phyloP scores from a whole-genome alignment of 805 yeast genomes.

The Starmerella stellata region DNA sequence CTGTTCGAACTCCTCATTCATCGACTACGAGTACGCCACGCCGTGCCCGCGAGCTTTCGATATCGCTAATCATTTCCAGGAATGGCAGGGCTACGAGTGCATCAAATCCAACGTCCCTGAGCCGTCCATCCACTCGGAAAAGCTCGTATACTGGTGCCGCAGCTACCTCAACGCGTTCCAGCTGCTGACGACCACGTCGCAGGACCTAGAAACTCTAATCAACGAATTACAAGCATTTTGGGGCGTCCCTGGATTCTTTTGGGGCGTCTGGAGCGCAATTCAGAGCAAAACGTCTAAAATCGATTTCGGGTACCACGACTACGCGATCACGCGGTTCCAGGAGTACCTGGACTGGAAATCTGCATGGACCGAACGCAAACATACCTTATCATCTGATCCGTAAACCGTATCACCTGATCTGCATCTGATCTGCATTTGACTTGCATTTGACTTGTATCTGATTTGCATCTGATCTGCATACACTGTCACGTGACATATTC shows the following conservation, averaged over 20 bases:
- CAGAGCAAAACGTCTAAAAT: constrained; percentile 51
- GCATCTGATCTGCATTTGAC: no score
- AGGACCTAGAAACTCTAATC: constrained; percentile 30
- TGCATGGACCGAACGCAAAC: no score
- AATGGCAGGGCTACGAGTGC: constrained; percentile 72
- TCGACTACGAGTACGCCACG: constrained; percentile 56
- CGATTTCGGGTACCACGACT: constrained; percentile 51
- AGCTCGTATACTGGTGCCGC: constrained; percentile 39
- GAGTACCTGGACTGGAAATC: constrained; percentile 56
- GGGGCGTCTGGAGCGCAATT: constrained; percentile 74
- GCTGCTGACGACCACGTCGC: constrained; percentile 15
- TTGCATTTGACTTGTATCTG: no score
- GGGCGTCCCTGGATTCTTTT: constrained; percentile 68
- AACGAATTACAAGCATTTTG: constrained; percentile 42
- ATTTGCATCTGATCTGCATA: no score
- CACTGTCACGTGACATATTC: no score
- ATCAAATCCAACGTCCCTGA: constrained; percentile 40
- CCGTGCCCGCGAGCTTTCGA: constrained; percentile 61
- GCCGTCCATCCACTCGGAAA: constrained; percentile 29
- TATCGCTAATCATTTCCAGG: constrained; percentile 56
- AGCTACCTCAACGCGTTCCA: constrained; percentile 31
- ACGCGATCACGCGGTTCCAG: constrained; percentile 39
- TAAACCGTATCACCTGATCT: no score
- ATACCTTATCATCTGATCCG: no score
- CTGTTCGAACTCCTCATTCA: constrained; percentile 29